Evolutionary conservation across 169 alveolate species (phyloP), one percentile per base, ranked within the genome.

Genomic region (Cystoisospora suis): DNA sequence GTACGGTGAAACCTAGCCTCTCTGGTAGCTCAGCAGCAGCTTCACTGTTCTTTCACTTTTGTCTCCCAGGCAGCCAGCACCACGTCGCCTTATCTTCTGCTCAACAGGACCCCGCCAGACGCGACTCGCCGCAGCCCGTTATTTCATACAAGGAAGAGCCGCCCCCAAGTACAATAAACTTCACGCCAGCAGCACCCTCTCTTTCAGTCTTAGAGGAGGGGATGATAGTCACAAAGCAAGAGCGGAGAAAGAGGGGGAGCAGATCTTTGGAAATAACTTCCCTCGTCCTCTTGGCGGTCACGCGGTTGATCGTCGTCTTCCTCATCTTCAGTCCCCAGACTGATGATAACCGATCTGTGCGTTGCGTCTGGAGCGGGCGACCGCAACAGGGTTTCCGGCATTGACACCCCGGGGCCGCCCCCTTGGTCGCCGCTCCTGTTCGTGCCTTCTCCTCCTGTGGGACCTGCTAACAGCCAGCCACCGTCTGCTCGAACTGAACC

Each of bases 251-350:
- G n/a, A 27, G 77, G 42, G n/a, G n/a, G n/a, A 2, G n/a, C 77
- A n/a, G 36, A 5, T 27, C 77, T 65, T 12, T 65, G 77, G 40
- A 65, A 65, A 15, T 32, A 65, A 44, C 77, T 44, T 6, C 42
- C 77, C 36, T 65, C 77, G n/a, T 65, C 77, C 27, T 65, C 77
- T 23, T 65, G 77, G 44, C 42, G 77, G 12, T 65, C 77, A 5
- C 42, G n/a, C 36, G 77, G 45, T n/a, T 20, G 36, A 59, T 59
- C 75, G 77, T 65, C 75, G 77, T 65, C 77, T 65, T 65, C 77
- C 44, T 44, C 77, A 44, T 65, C 77, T 20, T 65, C 77, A 23
- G 77, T 65, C 2, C 77, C 77, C 5, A 65, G 77, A 12, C 42
- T n/a, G 45, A 65, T 65, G 77, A 65, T 65, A 44, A 65, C 77